phyloP scores from a whole-genome alignment of 2,329 filamentous ascomycete species.

The Penicillium sp. region DNA sequence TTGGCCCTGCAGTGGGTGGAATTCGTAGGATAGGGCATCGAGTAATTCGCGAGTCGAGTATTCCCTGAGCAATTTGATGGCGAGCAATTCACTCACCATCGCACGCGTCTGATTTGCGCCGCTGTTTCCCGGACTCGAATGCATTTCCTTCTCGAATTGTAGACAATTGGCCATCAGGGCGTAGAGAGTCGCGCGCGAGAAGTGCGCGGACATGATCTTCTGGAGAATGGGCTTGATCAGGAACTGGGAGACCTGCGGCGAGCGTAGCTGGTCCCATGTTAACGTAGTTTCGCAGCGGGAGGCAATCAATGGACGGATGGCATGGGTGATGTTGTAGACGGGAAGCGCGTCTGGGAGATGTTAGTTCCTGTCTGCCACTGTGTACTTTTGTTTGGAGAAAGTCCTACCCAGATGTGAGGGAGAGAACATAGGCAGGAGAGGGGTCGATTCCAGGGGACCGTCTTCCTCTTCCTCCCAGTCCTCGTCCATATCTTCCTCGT shows the following conservation, averaged over 20 bases:
- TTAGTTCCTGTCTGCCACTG: neutral
- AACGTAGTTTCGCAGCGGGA: slow-evolving; percentile 87
- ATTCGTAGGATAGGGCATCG: slow-evolving; percentile 92
- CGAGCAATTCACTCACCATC: slow-evolving; percentile 85
- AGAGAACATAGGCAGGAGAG: slow-evolving; percentile 76
- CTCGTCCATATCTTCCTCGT: slow-evolving; percentile 42
- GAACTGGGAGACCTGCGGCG: slow-evolving; percentile 95
- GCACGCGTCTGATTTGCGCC: slow-evolving; percentile 82
- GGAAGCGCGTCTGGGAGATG: slow-evolving; percentile 73
- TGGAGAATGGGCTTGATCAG: slow-evolving; percentile 93
- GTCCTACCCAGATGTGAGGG: slow-evolving; percentile 70
- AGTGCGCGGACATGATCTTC: slow-evolving; percentile 79
- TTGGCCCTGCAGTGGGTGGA: slow-evolving; percentile 85
- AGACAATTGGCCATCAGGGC: slow-evolving; percentile 91
- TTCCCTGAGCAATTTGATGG: slow-evolving; percentile 86
- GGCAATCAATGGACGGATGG: slow-evolving; percentile 81
- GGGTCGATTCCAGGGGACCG: slow-evolving; percentile 48
- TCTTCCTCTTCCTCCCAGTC: slow-evolving; percentile 45
- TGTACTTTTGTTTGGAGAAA: neutral
- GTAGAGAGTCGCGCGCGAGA: slow-evolving; percentile 83
- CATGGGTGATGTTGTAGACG: slow-evolving; percentile 86
- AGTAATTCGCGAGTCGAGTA: slow-evolving; percentile 88
- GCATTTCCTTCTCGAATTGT: slow-evolving; percentile 86
- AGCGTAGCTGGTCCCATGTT: slow-evolving; percentile 91
- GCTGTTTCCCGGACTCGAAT: slow-evolving; percentile 78